phyloP scores from a whole-genome alignment of 177 flowering plant genomes.

The Vitis hybrid region DNA sequence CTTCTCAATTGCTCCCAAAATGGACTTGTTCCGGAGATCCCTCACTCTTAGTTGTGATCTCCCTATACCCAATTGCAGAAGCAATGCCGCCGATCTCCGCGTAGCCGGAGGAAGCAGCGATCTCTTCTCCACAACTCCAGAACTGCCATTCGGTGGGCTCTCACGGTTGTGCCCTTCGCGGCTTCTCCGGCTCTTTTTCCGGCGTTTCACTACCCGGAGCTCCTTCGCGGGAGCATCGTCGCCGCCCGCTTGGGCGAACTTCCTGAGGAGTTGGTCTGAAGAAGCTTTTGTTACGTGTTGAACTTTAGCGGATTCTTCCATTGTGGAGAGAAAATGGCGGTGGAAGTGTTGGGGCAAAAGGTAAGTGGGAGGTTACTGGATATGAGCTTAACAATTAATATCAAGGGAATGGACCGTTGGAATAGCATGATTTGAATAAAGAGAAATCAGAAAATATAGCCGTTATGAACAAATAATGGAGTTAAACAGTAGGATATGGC shows the following conservation, averaged over 20 bases:
- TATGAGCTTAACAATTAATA: too few relatives aligned
- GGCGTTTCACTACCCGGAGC: conserved; percentile 26
- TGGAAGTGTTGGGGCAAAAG: background rate
- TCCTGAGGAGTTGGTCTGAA: conserved; percentile 73
- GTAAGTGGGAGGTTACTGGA: background rate
- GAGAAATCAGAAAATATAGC: conserved; percentile 28
- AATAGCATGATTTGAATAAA: conserved; percentile 9
- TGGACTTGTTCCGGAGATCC: conserved; percentile 49
- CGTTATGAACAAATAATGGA: conserved; percentile 20
- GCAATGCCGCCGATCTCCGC: conserved; percentile 31
- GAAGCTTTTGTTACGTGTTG: conserved; percentile 71
- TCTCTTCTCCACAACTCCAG: conserved; percentile 44
- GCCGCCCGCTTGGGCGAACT: conserved; percentile 59
- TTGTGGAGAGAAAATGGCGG: conserved; percentile 6
- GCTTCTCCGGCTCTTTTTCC: conserved; percentile 20
- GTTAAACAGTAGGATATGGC: background rate
- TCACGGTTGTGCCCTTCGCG: conserved; percentile 16
- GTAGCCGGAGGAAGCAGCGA: conserved; percentile 48
- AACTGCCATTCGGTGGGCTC: conserved; percentile 24
- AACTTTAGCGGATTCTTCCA: conserved; percentile 30
- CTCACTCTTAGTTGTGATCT: conserved; percentile 38
- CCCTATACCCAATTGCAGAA: conserved; percentile 41
- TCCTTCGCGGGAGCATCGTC: conserved; percentile 16
- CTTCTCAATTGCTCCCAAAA: conserved; percentile 64
- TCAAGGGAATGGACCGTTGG: conserved; percentile 33